phyloP scores from a whole-genome alignment of 495 filamentous ascomycete species.

The Trichoderma virens region DNA sequence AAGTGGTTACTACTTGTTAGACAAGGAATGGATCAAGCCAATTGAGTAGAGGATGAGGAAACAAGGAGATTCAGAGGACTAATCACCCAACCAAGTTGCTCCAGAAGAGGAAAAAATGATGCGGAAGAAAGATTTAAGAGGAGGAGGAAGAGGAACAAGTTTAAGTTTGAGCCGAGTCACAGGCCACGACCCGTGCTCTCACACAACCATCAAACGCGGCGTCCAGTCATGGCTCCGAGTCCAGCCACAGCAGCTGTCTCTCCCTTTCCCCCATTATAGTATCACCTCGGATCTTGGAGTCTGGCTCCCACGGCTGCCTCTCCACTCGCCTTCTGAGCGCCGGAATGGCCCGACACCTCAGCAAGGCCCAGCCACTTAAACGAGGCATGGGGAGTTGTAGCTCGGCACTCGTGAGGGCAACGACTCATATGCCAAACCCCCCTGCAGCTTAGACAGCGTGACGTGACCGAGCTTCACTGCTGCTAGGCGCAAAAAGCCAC shows the following conservation, averaged over 20 bases:
- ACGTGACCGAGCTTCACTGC: neutral
- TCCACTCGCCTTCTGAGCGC: neutral
- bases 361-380: neutral
- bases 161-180: conserved; percentile 12
- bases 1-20: neutral
- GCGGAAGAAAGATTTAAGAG: conserved; percentile 12
- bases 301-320: neutral
- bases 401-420: neutral
- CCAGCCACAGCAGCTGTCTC: neutral
- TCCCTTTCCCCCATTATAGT: conserved; percentile 7
- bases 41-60: conserved; percentile 2
- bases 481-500: neutral
- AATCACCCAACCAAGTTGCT: neutral
- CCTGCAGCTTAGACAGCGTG: neutral
- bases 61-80: conserved; percentile 5
- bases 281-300: conserved; percentile 5
- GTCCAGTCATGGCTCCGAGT: neutral
- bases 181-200: conserved; percentile 1
- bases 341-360: conserved; percentile 2
- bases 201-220: neutral
- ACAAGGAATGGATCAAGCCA: neutral
- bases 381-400: neutral
- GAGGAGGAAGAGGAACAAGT: conserved; percentile 11
- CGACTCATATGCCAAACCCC: neutral
- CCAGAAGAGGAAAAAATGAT: neutral